These are phyloP conservation scores for Albugo candida DNA, from an alignment of 352 stramenopile species.

Conservation along the genomic window DNA sequence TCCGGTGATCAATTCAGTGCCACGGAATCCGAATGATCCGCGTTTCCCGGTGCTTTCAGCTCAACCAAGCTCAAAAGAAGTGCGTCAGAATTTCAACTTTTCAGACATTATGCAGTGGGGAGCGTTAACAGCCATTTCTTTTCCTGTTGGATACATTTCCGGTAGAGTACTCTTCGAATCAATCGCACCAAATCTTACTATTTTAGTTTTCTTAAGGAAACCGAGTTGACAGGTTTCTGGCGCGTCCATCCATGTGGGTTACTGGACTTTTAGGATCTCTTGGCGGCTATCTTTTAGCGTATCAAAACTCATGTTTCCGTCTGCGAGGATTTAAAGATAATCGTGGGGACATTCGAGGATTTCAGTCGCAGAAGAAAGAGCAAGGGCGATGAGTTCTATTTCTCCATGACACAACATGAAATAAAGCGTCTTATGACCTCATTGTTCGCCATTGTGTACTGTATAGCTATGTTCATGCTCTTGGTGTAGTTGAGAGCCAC, in stretches of 20 bases:
- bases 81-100: slow-evolving; percentile 43
- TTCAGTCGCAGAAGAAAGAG: not conserved
- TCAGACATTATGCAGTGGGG: slow-evolving; percentile 43
- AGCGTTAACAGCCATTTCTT: slow-evolving; percentile 36
- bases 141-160: slow-evolving; percentile 58
- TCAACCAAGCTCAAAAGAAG: slow-evolving; percentile 54
- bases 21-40: slow-evolving; percentile 30
- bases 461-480: too few species aligned
- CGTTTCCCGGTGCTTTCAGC: slow-evolving; percentile 63
- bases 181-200: not conserved
- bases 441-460: too few species aligned
- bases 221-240: slow-evolving; percentile 41
- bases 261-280: slow-evolving; percentile 55
- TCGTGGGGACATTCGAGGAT: slow-evolving; percentile 18
- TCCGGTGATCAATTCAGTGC: not conserved
- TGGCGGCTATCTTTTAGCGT: slow-evolving; percentile 58
- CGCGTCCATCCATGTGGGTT: slow-evolving; percentile 47
- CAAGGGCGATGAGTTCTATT: too few species aligned
- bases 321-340: slow-evolving; percentile 57
- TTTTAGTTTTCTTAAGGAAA: slow-evolving; percentile 12
- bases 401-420: too few species aligned
- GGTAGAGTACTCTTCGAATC: slow-evolving; percentile 18
- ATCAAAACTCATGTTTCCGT: slow-evolving; percentile 64
- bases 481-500: too few species aligned
- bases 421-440: too few species aligned